Evolutionary conservation across 148 eudicot genomes (phyloP).

Genomic region (Camellia granthamiana): DNA sequence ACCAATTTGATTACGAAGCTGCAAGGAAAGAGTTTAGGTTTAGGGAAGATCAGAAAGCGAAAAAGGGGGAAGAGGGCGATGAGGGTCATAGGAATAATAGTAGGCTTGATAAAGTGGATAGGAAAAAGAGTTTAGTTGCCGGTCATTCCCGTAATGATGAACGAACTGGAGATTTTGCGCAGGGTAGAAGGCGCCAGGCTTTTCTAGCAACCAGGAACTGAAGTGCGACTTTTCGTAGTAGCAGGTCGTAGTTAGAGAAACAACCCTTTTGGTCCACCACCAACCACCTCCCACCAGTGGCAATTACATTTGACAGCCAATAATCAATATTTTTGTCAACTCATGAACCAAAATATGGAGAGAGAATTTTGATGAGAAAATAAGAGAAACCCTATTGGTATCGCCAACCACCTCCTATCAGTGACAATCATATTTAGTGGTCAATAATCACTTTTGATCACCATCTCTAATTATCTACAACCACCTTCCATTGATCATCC

Average conservation of each 20-base stretch:
- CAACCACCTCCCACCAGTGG: no score
- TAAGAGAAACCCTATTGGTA: no score
- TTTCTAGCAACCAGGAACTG: slow-evolving; percentile 92
- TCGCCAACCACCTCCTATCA: no score
- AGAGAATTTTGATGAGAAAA: no score
- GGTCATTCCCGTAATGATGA: slow-evolving; percentile 35
- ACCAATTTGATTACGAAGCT: slow-evolving; percentile 73
- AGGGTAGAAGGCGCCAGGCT: slow-evolving; percentile 87
- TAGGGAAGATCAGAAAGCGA: slow-evolving; percentile 30
- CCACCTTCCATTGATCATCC: no score
- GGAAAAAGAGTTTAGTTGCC: slow-evolving; percentile 28
- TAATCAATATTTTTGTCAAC: no score
- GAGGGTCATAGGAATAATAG: slow-evolving; percentile 5
- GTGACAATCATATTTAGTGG: no score
- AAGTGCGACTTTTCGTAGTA: slow-evolving; percentile 67
- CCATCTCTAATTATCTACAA: no score
- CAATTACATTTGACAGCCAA: no score
- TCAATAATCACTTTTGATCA: no score
- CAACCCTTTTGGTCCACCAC: no score
- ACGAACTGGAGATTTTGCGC: slow-evolving; percentile 32
- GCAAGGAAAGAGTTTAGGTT: slow-evolving; percentile 56
- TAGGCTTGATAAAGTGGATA: slow-evolving; percentile 8
- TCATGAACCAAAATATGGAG: no score
- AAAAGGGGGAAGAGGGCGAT: slow-evolving; percentile 15
- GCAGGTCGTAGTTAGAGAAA: background rate